Evolutionary conservation across 2,329 filamentous ascomycete genomes (phyloP), one percentile per base, ranked within the genome.

Genomic region (Sarocladium strictum): DNA sequence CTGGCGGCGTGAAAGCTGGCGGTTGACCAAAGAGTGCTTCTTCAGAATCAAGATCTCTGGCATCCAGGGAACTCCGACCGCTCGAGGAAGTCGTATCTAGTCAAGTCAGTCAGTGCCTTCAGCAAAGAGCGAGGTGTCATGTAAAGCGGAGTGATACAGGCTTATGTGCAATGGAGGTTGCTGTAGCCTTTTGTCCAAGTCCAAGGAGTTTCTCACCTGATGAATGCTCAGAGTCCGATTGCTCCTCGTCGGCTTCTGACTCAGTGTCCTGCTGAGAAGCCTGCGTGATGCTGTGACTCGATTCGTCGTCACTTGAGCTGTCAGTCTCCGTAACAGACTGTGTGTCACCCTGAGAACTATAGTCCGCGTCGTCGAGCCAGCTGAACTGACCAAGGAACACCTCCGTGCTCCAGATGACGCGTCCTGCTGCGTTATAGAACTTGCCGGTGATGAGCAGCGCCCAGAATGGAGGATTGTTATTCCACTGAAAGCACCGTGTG

Each of bases 401-500:
- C 62, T 78, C 70, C 0, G 68, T 73, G 45, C 75, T 76, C 75
- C 76, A 80, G 37, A 80, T 56, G 3, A 69, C 62, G 32, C 63
- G 64, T 40, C 70, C 69, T 10, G 69, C 54, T 1, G 58, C 54
- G 65, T 80, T 74, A 63, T 75, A 77, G 53, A 78, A 80, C 1
- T 71, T 70, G 0, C 69, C 76, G 14, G 76, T 66, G 21, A 77
- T 66, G 47, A 79, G 67, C 69, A 71, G 77, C 15, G 72, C 75
- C 73, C 74, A 78, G 56, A 61, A 69, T 0, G 63, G 65, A 2
- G 64, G 61, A 5, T 41, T n/a, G 3, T 17, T 14, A 12, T 26
- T 29, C 9, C 64, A 57, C 52, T 69, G 60, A 43, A 75, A 60
- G 54, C 72, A 65, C 59, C 77, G 75, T 17, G 71, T 75, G 51